These are phyloP conservation scores for Vanrija humicola DNA, from an alignment of 1,284 basidiomycete species.

Conservation along the genomic window DNA sequence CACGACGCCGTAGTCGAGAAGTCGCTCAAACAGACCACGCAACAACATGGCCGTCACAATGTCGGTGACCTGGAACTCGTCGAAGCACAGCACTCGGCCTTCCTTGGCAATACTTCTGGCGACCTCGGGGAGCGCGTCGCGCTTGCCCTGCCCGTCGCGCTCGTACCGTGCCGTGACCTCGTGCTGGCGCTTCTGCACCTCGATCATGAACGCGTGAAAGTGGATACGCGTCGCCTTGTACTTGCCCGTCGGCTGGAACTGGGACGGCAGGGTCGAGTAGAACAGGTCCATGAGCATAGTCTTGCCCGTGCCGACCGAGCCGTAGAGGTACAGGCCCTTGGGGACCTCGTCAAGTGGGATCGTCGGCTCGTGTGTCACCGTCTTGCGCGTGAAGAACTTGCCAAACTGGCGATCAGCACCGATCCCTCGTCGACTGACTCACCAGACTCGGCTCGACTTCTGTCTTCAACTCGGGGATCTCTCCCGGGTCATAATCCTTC, in stretches of 20 bases:
- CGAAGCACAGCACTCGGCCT: constrained; percentile 86
- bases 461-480: constrained; percentile 53
- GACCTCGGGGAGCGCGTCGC: constrained; percentile 72
- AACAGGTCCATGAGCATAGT: constrained; percentile 99
- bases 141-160: constrained; percentile 60
- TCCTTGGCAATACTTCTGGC: constrained; percentile 83
- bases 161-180: constrained; percentile 60
- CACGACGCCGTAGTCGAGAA: constrained; percentile 85
- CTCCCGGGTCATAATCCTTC: constrained; percentile 65
- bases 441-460: constrained; percentile 34
- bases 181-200: constrained; percentile 78
- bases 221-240: constrained; percentile 76
- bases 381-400: constrained; percentile 58
- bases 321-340: constrained; percentile 92
- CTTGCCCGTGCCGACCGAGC: constrained; percentile 90
- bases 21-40: constrained; percentile 75
- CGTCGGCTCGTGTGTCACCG: constrained; percentile 43
- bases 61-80: constrained; percentile 99
- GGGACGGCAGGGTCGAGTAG: constrained; percentile 77
- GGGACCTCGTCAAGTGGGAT: constrained; percentile 57
- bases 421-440: constrained; percentile 13
- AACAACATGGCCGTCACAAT: constrained; percentile 99
- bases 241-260: constrained; percentile 52
- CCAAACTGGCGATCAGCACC: constrained; percentile 52
- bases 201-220: constrained; percentile 98